These are phyloP conservation scores for Trichophyton rubrum DNA, from an alignment of 2,329 filamentous ascomycete genomes.

Conservation along the genomic window DNA sequence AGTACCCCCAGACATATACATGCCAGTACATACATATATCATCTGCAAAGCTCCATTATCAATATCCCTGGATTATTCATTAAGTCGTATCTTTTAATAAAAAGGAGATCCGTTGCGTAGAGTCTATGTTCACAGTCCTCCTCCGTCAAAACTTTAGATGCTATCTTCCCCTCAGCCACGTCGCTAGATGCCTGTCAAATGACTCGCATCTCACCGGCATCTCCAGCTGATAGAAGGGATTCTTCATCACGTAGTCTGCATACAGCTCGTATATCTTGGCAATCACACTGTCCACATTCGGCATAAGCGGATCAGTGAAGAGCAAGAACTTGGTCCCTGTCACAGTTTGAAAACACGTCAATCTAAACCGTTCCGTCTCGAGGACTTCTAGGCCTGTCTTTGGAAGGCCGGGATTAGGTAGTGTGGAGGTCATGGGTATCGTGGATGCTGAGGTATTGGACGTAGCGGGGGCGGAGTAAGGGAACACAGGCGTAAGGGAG, in stretches of 20 bases:
- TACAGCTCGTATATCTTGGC: conserved; percentile 87
- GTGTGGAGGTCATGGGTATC: conserved; percentile 20
- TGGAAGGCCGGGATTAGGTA: conserved; percentile 23
- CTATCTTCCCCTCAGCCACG: conserved; percentile 58
- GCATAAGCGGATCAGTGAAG: conserved; percentile 82
- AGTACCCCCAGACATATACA: neutral
- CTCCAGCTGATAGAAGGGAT: conserved; percentile 94
- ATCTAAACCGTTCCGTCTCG: conserved; percentile 83
- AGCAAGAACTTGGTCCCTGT: conserved; percentile 93
- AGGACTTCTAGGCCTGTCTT: conserved; percentile 71
- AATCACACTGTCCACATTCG: conserved; percentile 71
- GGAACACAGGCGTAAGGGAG: conserved; percentile 34
- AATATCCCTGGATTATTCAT: neutral
- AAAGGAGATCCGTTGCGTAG: neutral
- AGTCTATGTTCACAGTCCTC: conserved; percentile 14
- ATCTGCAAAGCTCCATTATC: neutral
- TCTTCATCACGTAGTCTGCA: conserved; percentile 97
- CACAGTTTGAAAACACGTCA: conserved; percentile 91
- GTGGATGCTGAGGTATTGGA: conserved; percentile 17
- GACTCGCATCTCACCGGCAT: conserved; percentile 95
- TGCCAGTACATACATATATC: neutral
- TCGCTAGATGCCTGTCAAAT: conserved; percentile 75
- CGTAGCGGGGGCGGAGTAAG: conserved; percentile 25
- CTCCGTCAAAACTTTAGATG: neutral
- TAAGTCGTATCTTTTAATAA: neutral